phyloP scores from a whole-genome alignment of 2,329 filamentous ascomycete species.

The Cladosporium sp. region DNA sequence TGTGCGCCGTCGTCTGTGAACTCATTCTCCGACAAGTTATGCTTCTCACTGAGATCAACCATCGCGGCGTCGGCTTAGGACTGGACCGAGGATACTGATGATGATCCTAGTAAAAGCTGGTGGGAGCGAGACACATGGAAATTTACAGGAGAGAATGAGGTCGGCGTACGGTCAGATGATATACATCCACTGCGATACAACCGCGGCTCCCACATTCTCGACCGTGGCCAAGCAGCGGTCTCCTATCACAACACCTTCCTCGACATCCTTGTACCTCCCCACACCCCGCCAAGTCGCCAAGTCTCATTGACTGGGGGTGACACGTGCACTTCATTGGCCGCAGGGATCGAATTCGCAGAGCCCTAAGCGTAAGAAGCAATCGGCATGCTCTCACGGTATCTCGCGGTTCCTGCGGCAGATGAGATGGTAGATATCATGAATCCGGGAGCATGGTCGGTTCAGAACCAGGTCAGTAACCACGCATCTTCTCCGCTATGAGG shows the following conservation, averaged over 20 bases:
- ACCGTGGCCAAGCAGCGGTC: background rate
- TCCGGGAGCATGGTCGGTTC: background rate
- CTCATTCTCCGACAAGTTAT: background rate
- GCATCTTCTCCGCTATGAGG: background rate
- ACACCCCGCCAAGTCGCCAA: background rate
- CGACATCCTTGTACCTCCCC: background rate
- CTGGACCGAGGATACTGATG: background rate
- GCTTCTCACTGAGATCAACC: background rate
- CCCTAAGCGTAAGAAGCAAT: background rate
- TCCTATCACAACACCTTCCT: background rate
- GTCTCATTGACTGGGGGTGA: background rate
- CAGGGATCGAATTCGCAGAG: background rate
- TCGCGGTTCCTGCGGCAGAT: background rate
- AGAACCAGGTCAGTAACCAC: background rate
- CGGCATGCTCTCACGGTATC: background rate
- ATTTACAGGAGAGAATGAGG: background rate
- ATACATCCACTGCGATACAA: background rate
- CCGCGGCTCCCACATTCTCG: background rate
- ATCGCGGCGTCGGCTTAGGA: background rate
- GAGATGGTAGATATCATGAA: background rate
- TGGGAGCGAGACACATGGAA: background rate
- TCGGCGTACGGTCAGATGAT: background rate
- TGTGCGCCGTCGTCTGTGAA: conserved; percentile 19
- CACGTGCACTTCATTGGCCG: background rate
- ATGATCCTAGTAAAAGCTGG: background rate